These are phyloP conservation scores for Suillus occidentalis DNA, from an alignment of 768 basidiomycete species.

Conservation along the genomic window DNA sequence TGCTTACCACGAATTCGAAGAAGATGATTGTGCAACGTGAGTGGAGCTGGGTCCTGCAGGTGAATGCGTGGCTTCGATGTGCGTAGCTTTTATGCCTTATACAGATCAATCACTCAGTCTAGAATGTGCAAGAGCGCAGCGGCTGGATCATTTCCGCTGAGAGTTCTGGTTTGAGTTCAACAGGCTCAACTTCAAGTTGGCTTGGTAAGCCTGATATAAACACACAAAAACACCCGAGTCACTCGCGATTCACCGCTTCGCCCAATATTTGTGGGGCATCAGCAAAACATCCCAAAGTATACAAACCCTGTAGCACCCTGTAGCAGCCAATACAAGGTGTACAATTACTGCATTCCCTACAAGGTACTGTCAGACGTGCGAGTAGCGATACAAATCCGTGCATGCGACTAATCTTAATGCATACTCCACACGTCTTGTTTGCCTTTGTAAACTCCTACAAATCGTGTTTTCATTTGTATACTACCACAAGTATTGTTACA, in stretches of 20 bases:
- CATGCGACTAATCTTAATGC: too few relatives aligned
- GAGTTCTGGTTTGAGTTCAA: too few relatives aligned
- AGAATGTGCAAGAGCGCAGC: neutral
- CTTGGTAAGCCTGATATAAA: neutral
- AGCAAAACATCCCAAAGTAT: too few relatives aligned
- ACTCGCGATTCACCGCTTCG: too few relatives aligned
- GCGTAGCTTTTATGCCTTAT: neutral
- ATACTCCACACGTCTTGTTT: too few relatives aligned
- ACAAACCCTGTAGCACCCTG: neutral
- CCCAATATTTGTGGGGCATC: too few relatives aligned
- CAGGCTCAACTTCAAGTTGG: too few relatives aligned
- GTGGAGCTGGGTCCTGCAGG: neutral
- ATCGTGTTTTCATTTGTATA: too few relatives aligned
- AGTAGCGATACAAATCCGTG: too few relatives aligned
- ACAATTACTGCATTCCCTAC: neutral
- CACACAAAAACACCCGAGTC: neutral
- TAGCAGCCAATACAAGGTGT: neutral
- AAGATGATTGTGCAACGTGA: neutral
- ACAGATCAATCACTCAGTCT: neutral
- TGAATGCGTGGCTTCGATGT: neutral
- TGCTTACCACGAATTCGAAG: neutral
- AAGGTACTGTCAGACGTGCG: neutral
- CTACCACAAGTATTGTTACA: too few relatives aligned
- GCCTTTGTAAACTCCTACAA: too few relatives aligned
- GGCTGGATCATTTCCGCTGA: neutral